phyloP scores from a whole-genome alignment of 352 stramenopile species.

The Phytophthora meadii region DNA sequence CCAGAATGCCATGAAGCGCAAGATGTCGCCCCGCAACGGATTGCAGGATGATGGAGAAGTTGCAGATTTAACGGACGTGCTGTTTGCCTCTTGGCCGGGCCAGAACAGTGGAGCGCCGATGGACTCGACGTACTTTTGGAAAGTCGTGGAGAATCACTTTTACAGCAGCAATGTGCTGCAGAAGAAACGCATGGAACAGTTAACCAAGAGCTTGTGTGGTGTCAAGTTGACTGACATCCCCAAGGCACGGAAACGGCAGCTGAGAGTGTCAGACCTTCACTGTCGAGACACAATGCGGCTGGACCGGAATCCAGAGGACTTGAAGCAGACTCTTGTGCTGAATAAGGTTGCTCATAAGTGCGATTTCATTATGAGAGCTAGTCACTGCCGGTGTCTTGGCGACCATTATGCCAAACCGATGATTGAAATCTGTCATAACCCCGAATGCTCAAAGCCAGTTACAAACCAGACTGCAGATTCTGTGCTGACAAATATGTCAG shows the following conservation, averaged over 20 bases:
- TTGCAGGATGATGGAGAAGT: constrained; percentile 32
- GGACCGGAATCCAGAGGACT: constrained; percentile 45
- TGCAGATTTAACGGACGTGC: constrained; percentile 66
- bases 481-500: background rate
- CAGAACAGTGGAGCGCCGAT: constrained; percentile 73
- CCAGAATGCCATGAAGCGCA: constrained; percentile 51
- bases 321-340: constrained; percentile 42
- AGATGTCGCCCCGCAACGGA: constrained; percentile 36
- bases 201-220: constrained; percentile 73
- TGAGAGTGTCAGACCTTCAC: constrained; percentile 53
- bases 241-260: constrained; percentile 38
- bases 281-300: constrained; percentile 76
- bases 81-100: constrained; percentile 86
- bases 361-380: constrained; percentile 83
- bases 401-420: constrained; percentile 57
- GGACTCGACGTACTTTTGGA: constrained; percentile 85
- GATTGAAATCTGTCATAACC: constrained; percentile 50
- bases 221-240: constrained; percentile 72
- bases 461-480: background rate
- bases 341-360: constrained; percentile 73
- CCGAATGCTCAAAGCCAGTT: constrained; percentile 8
- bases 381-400: constrained; percentile 64
- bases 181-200: constrained; percentile 77
- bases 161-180: constrained; percentile 67
- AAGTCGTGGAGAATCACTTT: constrained; percentile 70